Percentiles rank a stretch among this genome's conserved stretches.
Evolutionary conservation across 2,329 filamentous ascomycete genomes (phyloP).

Genomic region (Fusarium subtropicale): DNA sequence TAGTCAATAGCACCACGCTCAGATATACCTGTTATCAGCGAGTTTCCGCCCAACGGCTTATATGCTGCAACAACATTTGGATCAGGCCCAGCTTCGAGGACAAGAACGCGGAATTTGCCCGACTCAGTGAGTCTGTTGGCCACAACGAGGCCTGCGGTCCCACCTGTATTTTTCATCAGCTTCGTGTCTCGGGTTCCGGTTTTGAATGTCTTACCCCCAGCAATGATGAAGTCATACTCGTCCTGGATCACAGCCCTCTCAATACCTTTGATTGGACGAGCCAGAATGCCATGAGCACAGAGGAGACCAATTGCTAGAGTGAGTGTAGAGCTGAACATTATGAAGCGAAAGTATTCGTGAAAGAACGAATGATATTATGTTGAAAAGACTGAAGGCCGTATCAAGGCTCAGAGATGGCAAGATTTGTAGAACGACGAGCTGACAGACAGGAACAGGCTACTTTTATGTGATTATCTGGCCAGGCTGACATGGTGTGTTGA

Average conservation of each 20-base stretch:
- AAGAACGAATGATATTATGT: neutral
- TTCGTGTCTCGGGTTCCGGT: rapidly evolving
- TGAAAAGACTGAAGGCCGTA: neutral
- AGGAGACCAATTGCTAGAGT: neutral
- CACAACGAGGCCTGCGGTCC: slow-evolving; percentile 14
- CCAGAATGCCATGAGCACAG: neutral
- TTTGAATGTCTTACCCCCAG: neutral
- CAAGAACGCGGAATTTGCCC: slow-evolving; percentile 13
- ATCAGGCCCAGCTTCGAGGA: slow-evolving; percentile 15
- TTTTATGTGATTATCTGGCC: neutral
- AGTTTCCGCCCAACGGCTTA: slow-evolving; percentile 7
- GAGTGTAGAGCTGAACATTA: neutral
- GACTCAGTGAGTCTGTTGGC: slow-evolving; percentile 25
- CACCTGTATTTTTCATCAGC: neutral
- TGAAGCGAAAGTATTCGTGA: neutral
- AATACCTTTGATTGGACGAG: slow-evolving; percentile 6
- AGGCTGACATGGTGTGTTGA: neutral
- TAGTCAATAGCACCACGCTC: rapidly evolving
- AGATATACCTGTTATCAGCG: neutral
- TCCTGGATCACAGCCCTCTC: slow-evolving; percentile 6
- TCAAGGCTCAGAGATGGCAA: neutral
- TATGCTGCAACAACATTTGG: slow-evolving; percentile 14
- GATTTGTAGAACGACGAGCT: neutral
- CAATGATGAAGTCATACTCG: slow-evolving; percentile 19
- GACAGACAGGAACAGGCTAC: neutral